These are phyloP conservation scores for Amanita polypyramis DNA, from an alignment of 768 basidiomycete genomes.

Conservation along the genomic window DNA sequence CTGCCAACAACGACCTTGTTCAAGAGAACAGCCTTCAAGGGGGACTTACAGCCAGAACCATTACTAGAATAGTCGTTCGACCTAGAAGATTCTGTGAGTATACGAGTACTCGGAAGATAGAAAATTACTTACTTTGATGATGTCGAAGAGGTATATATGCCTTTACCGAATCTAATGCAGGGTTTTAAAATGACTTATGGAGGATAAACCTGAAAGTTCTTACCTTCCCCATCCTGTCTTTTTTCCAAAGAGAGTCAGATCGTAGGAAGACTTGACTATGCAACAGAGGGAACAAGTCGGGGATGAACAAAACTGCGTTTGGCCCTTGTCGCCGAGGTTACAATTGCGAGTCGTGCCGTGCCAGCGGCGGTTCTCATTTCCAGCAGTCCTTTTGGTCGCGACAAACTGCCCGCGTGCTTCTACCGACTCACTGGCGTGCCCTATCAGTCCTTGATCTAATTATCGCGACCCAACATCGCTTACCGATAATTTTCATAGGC, in stretches of 20 bases:
- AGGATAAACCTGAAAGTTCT: slow-evolving; percentile 6
- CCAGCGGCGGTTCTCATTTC: slow-evolving; percentile 69
- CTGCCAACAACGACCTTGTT: slow-evolving; percentile 69
- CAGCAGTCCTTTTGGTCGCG: slow-evolving; percentile 40
- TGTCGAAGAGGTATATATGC: slow-evolving; percentile 68
- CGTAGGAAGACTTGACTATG: slow-evolving; percentile 56
- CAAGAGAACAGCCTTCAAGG: slow-evolving; percentile 54
- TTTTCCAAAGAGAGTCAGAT: slow-evolving; percentile 52
- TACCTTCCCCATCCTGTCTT: slow-evolving; percentile 68
- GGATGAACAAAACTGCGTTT: slow-evolving; percentile 44
- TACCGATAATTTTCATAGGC: slow-evolving; percentile 57
- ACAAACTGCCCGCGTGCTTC: slow-evolving; percentile 53
- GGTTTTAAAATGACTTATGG: background rate
- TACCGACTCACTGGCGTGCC: slow-evolving; percentile 34
- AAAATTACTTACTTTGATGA: slow-evolving; percentile 49
- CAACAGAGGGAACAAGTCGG: slow-evolving; percentile 50
- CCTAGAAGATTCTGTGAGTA: slow-evolving; percentile 16
- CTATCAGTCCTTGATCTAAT: background rate
- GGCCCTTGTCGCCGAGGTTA: slow-evolving; percentile 52
- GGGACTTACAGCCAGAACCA: slow-evolving; percentile 31
- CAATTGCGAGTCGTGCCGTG: slow-evolving; percentile 63
- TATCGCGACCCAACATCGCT: slow-evolving; percentile 8
- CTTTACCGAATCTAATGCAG: slow-evolving; percentile 46
- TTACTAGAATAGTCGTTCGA: slow-evolving; percentile 66
- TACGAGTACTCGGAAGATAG: background rate